A percentile compares a stretch with the other conserved stretches of the same genome.
Evolutionary conservation across 2,329 filamentous ascomycete species (phyloP).

Genomic region (Fusarium xyrophilum): DNA sequence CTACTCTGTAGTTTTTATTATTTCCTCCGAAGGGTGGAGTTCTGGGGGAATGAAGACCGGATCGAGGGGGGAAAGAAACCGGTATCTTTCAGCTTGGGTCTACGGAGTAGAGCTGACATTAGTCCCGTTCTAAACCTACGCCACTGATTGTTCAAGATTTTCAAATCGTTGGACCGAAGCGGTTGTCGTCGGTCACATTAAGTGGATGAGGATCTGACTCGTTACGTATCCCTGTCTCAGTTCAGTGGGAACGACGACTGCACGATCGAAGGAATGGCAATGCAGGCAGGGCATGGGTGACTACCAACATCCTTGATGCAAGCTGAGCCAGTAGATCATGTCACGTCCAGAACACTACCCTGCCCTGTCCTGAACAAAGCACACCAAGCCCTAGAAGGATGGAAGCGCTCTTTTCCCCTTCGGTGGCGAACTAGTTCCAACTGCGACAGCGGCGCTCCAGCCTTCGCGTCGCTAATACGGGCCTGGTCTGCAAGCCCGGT

Average conservation of each 20-base stretch:
- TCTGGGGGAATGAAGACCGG: not conserved
- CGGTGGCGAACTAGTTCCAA: not conserved
- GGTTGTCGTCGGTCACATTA: not conserved
- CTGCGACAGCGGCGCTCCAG: not conserved
- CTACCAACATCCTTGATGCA: not conserved
- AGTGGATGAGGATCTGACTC: not conserved
- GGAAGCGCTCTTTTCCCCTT: not conserved
- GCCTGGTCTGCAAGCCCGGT: too few relatives aligned
- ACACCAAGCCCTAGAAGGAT: not conserved
- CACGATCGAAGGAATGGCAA: conserved; percentile 9
- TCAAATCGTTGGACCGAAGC: not conserved
- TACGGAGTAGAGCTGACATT: not conserved
- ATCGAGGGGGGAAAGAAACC: not conserved
- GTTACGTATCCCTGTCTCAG: not conserved
- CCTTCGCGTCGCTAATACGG: too few relatives aligned
- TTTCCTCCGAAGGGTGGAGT: conserved; percentile 24
- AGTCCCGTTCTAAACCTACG: not conserved
- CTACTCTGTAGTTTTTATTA: conserved; percentile 29
- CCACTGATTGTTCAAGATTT: not conserved
- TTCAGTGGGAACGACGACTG: not conserved
- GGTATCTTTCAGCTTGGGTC: not conserved
- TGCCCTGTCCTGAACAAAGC: not conserved
- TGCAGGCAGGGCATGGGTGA: not conserved
- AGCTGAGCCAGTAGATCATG: not conserved
- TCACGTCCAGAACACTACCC: not conserved